Conservation (phyloP, 2,329 filamentous ascomycete genomes). For the Alternaria ventricosa region DNA sequence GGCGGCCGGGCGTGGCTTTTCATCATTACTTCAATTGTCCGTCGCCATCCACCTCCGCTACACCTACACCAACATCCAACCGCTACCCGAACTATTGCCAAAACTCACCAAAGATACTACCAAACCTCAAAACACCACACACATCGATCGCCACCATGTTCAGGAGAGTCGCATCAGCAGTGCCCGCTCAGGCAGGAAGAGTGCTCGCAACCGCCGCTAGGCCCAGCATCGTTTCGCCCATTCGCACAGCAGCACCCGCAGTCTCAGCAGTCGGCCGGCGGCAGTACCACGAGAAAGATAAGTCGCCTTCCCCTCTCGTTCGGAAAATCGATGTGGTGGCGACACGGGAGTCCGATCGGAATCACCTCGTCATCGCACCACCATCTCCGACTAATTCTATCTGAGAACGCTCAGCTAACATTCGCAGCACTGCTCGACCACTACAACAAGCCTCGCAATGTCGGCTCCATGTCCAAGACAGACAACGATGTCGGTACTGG, state of each 20-base stretch:
- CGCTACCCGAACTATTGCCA: slow-evolving; percentile 7
- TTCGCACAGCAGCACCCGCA: slow-evolving; percentile 53
- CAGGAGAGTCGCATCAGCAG: slow-evolving; percentile 61
- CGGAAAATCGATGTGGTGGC: slow-evolving; percentile 17
- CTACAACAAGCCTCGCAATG: slow-evolving; percentile 80
- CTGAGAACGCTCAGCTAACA: slow-evolving; percentile 48
- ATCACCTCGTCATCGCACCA: slow-evolving; percentile 7
- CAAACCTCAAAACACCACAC: slow-evolving; percentile 13
- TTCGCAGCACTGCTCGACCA: slow-evolving; percentile 71
- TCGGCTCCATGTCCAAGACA: slow-evolving; percentile 79
- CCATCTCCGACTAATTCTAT: neutral
- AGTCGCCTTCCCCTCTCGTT: slow-evolving; percentile 39
- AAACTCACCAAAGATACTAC: neutral
- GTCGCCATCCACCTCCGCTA: slow-evolving; percentile 27
- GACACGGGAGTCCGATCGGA: slow-evolving; percentile 8
- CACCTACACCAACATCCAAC: slow-evolving; percentile 30
- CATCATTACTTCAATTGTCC: slow-evolving; percentile 27
- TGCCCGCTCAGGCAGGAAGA: slow-evolving; percentile 60
- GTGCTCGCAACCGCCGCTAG: slow-evolving; percentile 57
- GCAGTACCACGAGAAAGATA: slow-evolving; percentile 71
- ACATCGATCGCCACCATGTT: slow-evolving; percentile 57
- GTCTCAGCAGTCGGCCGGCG: slow-evolving; percentile 52
- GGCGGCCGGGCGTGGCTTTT: slow-evolving; percentile 18
- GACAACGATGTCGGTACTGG: slow-evolving; percentile 87
- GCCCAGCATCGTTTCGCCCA: slow-evolving; percentile 56